Evolutionary conservation across 1,139 yeast species (phyloP), one percentile per base, ranked within the genome.

Genomic region (Geotrichum bryndzae): DNA sequence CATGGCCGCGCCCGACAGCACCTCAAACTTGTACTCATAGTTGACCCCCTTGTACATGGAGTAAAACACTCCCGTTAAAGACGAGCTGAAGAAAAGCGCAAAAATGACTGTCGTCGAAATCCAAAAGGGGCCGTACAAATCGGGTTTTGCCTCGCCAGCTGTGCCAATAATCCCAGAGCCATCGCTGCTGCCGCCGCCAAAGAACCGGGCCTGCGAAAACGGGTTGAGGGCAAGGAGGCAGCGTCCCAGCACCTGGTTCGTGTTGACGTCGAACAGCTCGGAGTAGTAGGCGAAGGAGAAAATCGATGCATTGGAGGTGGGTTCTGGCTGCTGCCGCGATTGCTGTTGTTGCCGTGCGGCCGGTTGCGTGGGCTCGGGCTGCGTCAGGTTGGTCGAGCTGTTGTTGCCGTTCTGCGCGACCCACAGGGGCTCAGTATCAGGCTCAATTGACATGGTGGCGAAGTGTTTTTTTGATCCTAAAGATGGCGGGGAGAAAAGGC

Each of bases 41-140:
- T 77, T 75, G 33, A 76, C 76, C 10, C 80, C 77, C 33, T 73
- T 73, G 72, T 78, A 73, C 56, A 75, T 72, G 0, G 80, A 76
- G 67, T 70, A 77, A 65, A 82, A 77, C 73, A 73, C 78, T 63
- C 88, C 89, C 68, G 77, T 82, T 68, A 72, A 79, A 50, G 96
- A 87, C 50, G 89, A 82, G 60, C 91, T 81, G 63, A 89, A 87
- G 75, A 89, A 90, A 73, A 89, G 79, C 53, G 85, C 77, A 66
- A 88, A 85, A 0, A 88, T 84, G 60, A 88, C 82, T 0, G 96
- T 87, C 0, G 90, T 90, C 13, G 91, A 87, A 55, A 90, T 84
- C 96, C 96, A 90, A 54, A 89, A 78, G 33, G 91, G 88, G 0
- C 96, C 96, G 70, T 89, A 90, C 59, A 90, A 75, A 70, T 90